Base-by-base conservation (phyloP, 2,329 filamentous ascomycete genomes). In the Pseudogymnoascus sp. region DNA sequence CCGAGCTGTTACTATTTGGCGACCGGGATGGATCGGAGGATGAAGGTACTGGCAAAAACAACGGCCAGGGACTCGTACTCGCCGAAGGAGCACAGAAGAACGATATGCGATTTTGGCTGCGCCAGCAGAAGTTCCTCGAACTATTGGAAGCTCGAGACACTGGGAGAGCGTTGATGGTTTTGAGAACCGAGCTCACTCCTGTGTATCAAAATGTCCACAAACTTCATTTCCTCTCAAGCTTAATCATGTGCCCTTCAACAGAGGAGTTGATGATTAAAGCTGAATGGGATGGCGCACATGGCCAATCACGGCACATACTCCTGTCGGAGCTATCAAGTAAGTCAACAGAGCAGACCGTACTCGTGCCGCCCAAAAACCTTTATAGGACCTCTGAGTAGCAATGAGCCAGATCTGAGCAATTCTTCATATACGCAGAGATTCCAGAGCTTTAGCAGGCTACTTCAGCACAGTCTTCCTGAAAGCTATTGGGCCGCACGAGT, bases 61-160 rank as follows among this genome's bases (percentile, higher is more conserved):
- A 59, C 11, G 57, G 36, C 15, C 11, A 39, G 10, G 15, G 57
- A 2, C 77, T 99, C 61, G 83, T 90, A 13, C 80, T 97, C 60
- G 84, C 87, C 13, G 84, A 89, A 44, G 87, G 84, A 24, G 88
- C 90, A 5, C 88, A 96, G 68, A 82, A 82, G 62, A 85, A 87
- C 66, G 80, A 88, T 60, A 93, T 99, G 88, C 82, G 87, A 54
- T 97, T 97, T 73, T 87, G 86, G 78, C 79, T 99, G 69, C 84
- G 93, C 65, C 89, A 96, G 71, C 94, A 99, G 72, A 97, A 97
- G 73, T 99, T 93, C 69, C 79, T 99, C 31, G 94, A 99, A 76
- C 78, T 96, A 7, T 77, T 99, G 44, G 92, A 97, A 73, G 79
- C 81, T 68, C 80, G 85, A 66, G 86, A 97, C 68, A 83, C 90